phyloP scores from a whole-genome alignment of 2,329 filamentous ascomycete species.

The Aspergillus novoparasiticus region DNA sequence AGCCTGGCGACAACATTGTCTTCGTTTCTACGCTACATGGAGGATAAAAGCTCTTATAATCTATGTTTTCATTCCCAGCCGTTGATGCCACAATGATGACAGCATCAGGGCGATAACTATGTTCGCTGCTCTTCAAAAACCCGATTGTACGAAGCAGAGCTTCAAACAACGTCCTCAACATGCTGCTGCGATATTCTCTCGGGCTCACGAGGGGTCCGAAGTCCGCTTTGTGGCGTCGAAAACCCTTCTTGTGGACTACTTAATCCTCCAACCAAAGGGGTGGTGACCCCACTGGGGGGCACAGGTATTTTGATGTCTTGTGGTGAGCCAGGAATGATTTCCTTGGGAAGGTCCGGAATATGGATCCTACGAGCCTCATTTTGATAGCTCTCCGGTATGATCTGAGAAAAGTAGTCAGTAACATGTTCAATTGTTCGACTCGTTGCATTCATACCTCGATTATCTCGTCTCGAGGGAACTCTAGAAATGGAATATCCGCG shows the following conservation, averaged over 20 bases:
- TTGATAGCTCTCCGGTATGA: slow-evolving; percentile 95
- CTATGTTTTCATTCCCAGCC: slow-evolving; percentile 5
- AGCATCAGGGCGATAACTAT: background rate
- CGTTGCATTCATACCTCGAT: slow-evolving; percentile 68
- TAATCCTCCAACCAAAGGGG: slow-evolving; percentile 46
- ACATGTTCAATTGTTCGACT: slow-evolving; percentile 2
- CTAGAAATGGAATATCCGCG: slow-evolving; percentile 86
- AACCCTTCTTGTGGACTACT: slow-evolving; percentile 43
- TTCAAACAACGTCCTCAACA: slow-evolving; percentile 47
- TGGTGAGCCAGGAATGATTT: slow-evolving; percentile 74
- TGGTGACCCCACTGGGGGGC: slow-evolving; percentile 57
- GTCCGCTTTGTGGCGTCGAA: slow-evolving; percentile 47
- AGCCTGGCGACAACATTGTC: slow-evolving; percentile 80
- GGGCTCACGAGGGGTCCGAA: slow-evolving; percentile 45
- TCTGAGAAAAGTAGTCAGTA: slow-evolving; percentile 50
- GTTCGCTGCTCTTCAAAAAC: slow-evolving; percentile 2
- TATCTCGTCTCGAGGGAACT: slow-evolving; percentile 94
- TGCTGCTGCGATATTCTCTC: slow-evolving; percentile 49
- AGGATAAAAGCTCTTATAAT: slow-evolving; percentile 57
- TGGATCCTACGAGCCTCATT: slow-evolving; percentile 91
- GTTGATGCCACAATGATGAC: slow-evolving; percentile 6
- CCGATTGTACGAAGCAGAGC: slow-evolving; percentile 10
- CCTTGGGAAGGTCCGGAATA: slow-evolving; percentile 68
- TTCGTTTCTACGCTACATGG: slow-evolving; percentile 97
- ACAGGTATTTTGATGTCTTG: slow-evolving; percentile 81